phyloP scores from a whole-genome alignment of 805 yeast genomes.

The Lachancea kluyveri region DNA sequence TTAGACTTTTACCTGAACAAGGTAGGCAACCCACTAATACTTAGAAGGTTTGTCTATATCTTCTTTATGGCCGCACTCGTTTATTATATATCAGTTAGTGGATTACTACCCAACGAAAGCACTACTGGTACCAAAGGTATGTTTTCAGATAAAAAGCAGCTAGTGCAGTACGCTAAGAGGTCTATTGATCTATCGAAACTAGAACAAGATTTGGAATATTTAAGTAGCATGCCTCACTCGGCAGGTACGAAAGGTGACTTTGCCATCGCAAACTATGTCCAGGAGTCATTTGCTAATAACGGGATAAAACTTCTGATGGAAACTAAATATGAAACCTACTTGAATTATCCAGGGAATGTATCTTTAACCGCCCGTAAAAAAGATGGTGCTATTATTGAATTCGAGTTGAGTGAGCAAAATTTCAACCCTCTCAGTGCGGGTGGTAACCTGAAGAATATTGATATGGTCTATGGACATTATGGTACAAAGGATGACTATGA shows the following conservation, averaged over 20 bases:
- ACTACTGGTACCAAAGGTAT: slow-evolving; percentile 42
- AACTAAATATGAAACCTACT: slow-evolving; percentile 44
- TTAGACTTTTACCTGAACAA: slow-evolving; percentile 54
- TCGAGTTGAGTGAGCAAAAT: slow-evolving; percentile 34
- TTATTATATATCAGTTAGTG: slow-evolving; percentile 52
- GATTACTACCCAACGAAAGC: slow-evolving; percentile 41
- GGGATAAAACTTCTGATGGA: slow-evolving; percentile 42
- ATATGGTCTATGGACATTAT: slow-evolving; percentile 55
- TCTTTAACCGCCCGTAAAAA: slow-evolving; percentile 19
- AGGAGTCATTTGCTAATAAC: slow-evolving; percentile 49
- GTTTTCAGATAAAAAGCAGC: slow-evolving; percentile 52
- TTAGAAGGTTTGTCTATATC: slow-evolving; percentile 71
- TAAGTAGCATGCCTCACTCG: slow-evolving; percentile 77
- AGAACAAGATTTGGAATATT: slow-evolving; percentile 61
- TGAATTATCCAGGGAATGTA: slow-evolving; percentile 55
- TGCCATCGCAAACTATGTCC: slow-evolving; percentile 61
- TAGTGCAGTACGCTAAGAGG: slow-evolving; percentile 44
- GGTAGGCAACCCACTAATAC: slow-evolving; percentile 81
- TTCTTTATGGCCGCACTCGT: slow-evolving; percentile 52
- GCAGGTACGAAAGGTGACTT: slow-evolving; percentile 87
- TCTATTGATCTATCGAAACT: slow-evolving; percentile 51
- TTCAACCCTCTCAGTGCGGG: slow-evolving; percentile 64
- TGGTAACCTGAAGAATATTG: slow-evolving; percentile 46
- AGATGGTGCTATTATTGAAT: slow-evolving; percentile 20
- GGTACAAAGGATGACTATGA: slow-evolving; percentile 56